Base-by-base conservation (phyloP, 768 basidiomycete genomes). In the Rickenella mellea region DNA sequence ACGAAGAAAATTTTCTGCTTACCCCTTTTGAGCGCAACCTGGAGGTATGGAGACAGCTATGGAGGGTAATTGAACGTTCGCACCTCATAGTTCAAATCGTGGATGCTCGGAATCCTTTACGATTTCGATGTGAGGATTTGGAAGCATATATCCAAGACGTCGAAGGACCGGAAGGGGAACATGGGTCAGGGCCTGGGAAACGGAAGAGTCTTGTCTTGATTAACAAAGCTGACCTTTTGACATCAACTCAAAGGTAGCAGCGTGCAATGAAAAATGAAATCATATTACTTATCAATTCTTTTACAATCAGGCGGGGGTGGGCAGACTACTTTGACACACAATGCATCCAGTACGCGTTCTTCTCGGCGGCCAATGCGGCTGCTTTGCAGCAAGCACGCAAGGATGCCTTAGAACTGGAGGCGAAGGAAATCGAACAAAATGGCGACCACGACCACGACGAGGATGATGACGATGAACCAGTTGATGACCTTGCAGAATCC, bases 41-140 rank as follows among this genome's bases (percentile, higher is more conserved):
- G 25, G 93, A 98, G 68, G 96, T 99, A 10, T 98, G 96, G 94
- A 71, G 96, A 31, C 96, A 99, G 55, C 73, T 99, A 6, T 99
- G 96, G 96, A 74, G 96, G 40, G 96, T 98, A 1, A 64, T 96
- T 7, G 96, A 99, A 64, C 77, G 92, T 17, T 96, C 94, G 1
- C 88, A 96, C 52, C 76, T 99, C 19, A 65, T 98, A 25, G 86
- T 98, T 2, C 91, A 98, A 61, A 94, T 99, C 39, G 87, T 96
- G 40, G 96, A 99, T 55, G 91, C 91, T 5, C 80, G 96, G 28
- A 97, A 96, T 66, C 94, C 96, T 1, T 69, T 96, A 7, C 70
- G 78, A 22, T 97, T 97, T 57, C 79, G 91, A 17, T 97, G 93
- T 39, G 86, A 91, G 48, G 94, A 97, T 61, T 64, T 99, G 32